phyloP scores from a whole-genome alignment of 139 green algal species.

The Zygnema cylindricum region DNA sequence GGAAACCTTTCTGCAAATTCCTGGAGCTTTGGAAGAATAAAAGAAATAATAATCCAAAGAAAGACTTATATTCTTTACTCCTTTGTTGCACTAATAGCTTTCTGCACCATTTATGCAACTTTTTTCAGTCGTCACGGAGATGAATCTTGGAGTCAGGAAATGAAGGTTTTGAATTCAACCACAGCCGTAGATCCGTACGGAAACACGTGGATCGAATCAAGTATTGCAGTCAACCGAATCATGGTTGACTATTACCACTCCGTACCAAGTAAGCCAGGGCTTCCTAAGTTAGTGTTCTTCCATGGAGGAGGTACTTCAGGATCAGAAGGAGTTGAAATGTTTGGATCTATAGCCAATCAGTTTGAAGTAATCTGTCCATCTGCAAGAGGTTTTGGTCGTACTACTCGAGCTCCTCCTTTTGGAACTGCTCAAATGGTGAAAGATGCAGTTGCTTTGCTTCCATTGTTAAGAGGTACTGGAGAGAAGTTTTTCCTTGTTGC shows the following conservation, averaged over 20 bases:
- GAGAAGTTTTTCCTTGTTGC: neutral
- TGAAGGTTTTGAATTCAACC: neutral
- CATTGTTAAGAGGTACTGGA: neutral
- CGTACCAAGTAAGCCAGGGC: neutral
- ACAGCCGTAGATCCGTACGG: neutral
- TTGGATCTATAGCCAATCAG: neutral
- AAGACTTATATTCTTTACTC: neutral
- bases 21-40: neutral
- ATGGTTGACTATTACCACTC: neutral
- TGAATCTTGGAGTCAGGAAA: neutral
- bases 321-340: neutral
- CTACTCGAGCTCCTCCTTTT: neutral
- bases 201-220: neutral
- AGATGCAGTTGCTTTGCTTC: neutral
- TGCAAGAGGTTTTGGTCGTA: neutral
- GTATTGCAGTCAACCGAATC: neutral
- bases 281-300: neutral
- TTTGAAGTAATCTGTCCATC: neutral
- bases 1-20: neutral
- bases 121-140: neutral
- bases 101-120: neutral
- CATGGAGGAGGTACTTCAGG: neutral
- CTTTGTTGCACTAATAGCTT: neutral
- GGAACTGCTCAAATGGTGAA: neutral
- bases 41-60: neutral